Percentiles rank a stretch among this genome's conserved stretches.
Conservation (phyloP, 2,329 filamentous ascomycete species). For the Septoria linicola region DNA sequence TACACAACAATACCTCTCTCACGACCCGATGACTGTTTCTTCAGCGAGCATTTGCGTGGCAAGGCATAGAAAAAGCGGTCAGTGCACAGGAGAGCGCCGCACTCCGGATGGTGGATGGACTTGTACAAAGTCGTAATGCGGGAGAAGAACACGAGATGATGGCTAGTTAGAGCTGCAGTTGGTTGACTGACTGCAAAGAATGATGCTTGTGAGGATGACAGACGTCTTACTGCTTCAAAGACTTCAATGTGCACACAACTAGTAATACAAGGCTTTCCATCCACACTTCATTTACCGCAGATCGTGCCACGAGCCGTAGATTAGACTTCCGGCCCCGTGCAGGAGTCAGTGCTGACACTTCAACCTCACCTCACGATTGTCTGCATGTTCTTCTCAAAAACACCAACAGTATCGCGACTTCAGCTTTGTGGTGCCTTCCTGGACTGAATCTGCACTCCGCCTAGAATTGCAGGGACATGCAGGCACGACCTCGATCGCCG, state of each 20-base stretch:
- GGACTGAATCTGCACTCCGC: background rate
- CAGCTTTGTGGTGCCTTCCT: too few relatives aligned
- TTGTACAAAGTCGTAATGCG: slow-evolving; percentile 10
- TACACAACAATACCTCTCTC: slow-evolving; percentile 20
- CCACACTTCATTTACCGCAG: background rate
- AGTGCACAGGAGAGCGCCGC: slow-evolving; percentile 11
- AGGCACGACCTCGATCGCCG: background rate
- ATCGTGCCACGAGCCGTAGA: background rate
- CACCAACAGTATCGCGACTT: background rate
- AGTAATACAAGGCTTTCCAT: slow-evolving; percentile 15
- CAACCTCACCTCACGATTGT: slow-evolving; percentile 12
- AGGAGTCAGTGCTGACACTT: slow-evolving; percentile 1
- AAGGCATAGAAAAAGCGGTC: slow-evolving; percentile 15
- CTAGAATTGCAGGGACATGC: too few relatives aligned
- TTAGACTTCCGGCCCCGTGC: slow-evolving; percentile 3
- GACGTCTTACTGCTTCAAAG: too few relatives aligned
- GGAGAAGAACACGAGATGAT: slow-evolving; percentile 10
- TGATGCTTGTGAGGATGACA: slow-evolving; percentile 5
- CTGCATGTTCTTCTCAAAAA: background rate
- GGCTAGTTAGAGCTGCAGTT: slow-evolving; percentile 13
- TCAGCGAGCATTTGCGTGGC: slow-evolving; percentile 22
- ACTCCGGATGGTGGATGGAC: slow-evolving; percentile 1
- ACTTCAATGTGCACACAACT: slow-evolving; percentile 2
- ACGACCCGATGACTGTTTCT: slow-evolving; percentile 25
- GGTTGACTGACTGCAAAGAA: slow-evolving; percentile 15